These are phyloP conservation scores for Biscutella laevigata DNA, from an alignment of 441 rosid species.

Conservation along the genomic window DNA sequence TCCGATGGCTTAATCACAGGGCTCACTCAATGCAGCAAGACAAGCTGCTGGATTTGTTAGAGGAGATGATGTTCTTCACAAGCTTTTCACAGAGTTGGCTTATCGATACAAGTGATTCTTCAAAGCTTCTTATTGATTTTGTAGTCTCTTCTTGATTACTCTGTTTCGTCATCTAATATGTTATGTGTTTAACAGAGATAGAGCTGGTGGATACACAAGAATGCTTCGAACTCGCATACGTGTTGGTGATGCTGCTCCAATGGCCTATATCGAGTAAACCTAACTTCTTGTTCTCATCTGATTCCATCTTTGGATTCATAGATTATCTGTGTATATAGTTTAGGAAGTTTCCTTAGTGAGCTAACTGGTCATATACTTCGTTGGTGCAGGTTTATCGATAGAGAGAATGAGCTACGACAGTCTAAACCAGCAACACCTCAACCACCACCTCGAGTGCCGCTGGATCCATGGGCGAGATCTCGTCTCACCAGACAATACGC, in stretches of 20 bases:
- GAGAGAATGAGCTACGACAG: constrained; percentile 84
- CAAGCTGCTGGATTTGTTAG: constrained; percentile 82
- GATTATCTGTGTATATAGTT: not conserved
- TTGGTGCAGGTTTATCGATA: constrained; percentile 60
- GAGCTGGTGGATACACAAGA: constrained; percentile 95
- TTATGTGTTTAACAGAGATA: constrained; percentile 43
- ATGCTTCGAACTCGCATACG: constrained; percentile 72
- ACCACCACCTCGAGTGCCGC: constrained; percentile 48
- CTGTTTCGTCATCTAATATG: constrained; percentile 4
- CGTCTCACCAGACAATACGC: constrained; percentile 63
- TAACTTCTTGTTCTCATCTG: not conserved
- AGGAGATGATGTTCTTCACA: constrained; percentile 89
- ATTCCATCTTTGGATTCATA: not conserved
- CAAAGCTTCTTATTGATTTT: not conserved
- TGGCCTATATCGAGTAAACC: constrained; percentile 81
- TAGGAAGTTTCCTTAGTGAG: not conserved
- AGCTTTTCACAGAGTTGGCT: constrained; percentile 77
- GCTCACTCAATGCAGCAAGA: constrained; percentile 74
- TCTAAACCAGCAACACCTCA: constrained; percentile 71
- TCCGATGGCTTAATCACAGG: constrained; percentile 30
- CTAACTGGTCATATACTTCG: not conserved
- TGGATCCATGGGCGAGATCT: constrained; percentile 83
- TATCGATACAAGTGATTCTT: constrained; percentile 70
- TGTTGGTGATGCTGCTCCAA: constrained; percentile 92
- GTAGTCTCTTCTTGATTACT: not conserved